phyloP scores from a whole-genome alignment of 345 rosid genomes.

The Fremontodendron californicum region DNA sequence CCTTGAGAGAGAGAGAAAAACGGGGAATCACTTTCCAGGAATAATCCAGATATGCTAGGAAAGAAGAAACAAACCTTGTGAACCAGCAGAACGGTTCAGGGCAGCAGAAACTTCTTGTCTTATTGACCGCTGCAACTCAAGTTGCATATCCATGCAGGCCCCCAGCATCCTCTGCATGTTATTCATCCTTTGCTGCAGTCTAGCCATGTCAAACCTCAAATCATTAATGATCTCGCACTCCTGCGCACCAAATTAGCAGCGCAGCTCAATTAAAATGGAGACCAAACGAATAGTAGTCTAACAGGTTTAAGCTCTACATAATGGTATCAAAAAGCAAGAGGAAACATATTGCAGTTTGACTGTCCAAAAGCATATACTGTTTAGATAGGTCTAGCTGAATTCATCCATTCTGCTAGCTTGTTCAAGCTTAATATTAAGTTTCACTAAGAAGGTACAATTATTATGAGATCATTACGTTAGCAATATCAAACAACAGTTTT shows the following conservation, averaged over 20 bases:
- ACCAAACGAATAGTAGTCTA: not conserved
- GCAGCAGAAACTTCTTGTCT: conserved; percentile 92
- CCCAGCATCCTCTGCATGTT: conserved; percentile 86
- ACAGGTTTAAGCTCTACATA: not conserved
- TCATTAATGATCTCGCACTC: conserved; percentile 81
- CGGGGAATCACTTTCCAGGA: not conserved
- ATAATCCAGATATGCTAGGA: not conserved
- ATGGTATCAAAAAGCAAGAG: not conserved
- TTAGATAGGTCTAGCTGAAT: not conserved
- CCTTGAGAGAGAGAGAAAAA: not conserved
- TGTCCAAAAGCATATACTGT: not conserved
- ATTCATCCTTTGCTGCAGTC: conserved; percentile 93
- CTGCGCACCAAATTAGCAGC: conserved; percentile 39
- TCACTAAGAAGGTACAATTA: not conserved
- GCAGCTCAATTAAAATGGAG: not conserved
- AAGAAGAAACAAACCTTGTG: conserved; percentile 44
- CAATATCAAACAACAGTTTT: not conserved
- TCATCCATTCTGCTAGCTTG: not conserved
- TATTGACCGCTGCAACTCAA: conserved; percentile 84
- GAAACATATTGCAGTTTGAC: not conserved
- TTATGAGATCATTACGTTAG: not conserved
- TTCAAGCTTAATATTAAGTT: not conserved
- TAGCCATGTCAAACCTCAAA: conserved; percentile 84
- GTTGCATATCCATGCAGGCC: conserved; percentile 99
- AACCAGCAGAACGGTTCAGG: conserved; percentile 51